Evolutionary conservation across 345 rosid species (phyloP).

Genomic region (Boechera divaricarpa): DNA sequence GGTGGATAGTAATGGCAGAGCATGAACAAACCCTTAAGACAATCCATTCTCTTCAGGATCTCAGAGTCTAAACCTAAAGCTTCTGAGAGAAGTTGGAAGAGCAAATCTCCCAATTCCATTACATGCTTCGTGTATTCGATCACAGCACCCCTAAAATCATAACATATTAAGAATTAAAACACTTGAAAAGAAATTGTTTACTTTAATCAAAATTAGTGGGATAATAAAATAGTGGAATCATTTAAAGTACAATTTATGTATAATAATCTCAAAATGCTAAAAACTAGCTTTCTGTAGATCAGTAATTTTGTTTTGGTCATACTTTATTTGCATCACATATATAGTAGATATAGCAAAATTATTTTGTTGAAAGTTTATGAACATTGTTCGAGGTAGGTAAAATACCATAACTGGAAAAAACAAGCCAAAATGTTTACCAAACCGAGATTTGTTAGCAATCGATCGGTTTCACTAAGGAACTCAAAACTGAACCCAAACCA

Average conservation of each 20-base stretch:
- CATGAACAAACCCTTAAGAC: constrained; percentile 33
- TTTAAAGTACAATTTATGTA: neutral
- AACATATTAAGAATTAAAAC: neutral
- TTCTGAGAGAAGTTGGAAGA: constrained; percentile 45
- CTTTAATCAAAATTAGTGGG: neutral
- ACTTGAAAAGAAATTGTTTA: neutral
- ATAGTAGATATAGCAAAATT: too few relatives aligned
- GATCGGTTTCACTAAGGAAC: too few relatives aligned
- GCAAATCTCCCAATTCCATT: constrained; percentile 23
- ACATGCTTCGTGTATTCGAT: constrained; percentile 43
- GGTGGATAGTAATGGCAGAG: constrained; percentile 48
- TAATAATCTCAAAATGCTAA: neutral
- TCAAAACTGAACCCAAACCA: too few relatives aligned
- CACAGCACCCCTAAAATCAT: constrained; percentile 18
- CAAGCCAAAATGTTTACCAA: too few relatives aligned
- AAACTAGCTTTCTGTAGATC: too few relatives aligned
- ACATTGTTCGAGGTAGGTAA: too few relatives aligned
- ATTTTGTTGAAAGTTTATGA: too few relatives aligned
- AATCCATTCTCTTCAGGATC: constrained; percentile 35
- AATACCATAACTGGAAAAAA: too few relatives aligned
- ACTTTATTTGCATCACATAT: too few relatives aligned
- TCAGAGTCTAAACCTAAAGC: constrained; percentile 44
- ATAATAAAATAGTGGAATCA: neutral
- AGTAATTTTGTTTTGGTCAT: too few relatives aligned
- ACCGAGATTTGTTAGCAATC: too few relatives aligned